phyloP scores from a whole-genome alignment of 345 rosid genomes.

The Rhodamnia rubescens region DNA sequence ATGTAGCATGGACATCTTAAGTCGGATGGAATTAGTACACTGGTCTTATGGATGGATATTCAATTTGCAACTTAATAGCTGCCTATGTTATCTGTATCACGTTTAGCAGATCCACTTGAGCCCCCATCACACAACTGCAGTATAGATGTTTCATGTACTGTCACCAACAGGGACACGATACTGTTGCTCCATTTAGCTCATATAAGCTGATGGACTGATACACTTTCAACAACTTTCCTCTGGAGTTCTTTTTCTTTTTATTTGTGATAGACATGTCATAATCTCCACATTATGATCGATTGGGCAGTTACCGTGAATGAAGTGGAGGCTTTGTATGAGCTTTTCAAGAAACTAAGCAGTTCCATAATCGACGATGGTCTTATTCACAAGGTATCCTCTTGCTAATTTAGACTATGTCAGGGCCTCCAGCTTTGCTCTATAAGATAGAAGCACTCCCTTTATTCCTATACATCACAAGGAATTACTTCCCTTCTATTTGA shows the following conservation, averaged over 20 bases:
- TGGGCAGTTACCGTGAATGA: conserved; percentile 59
- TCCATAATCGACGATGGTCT: conserved; percentile 33
- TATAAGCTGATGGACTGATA: neutral
- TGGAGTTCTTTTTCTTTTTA: neutral
- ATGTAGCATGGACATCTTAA: neutral
- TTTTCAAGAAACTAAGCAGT: conserved; percentile 65
- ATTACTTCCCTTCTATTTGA: neutral
- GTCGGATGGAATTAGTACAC: neutral
- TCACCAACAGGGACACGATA: neutral
- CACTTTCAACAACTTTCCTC: neutral
- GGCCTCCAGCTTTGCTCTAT: neutral
- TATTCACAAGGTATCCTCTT: conserved; percentile 49
- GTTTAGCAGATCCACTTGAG: neutral
- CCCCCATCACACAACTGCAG: neutral
- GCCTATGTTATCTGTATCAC: neutral
- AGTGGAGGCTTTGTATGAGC: conserved; percentile 57
- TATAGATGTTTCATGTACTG: neutral
- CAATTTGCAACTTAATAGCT: neutral
- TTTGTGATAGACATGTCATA: neutral
- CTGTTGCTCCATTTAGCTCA: neutral
- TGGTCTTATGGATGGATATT: neutral
- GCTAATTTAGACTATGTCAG: neutral
- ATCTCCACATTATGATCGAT: neutral
- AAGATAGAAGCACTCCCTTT: neutral
- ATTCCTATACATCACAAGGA: neutral